A percentile compares a stretch with the other conserved stretches of the same genome.
Evolutionary conservation across 441 rosid genomes (phyloP).

Genomic region (Corymbia calophylla): DNA sequence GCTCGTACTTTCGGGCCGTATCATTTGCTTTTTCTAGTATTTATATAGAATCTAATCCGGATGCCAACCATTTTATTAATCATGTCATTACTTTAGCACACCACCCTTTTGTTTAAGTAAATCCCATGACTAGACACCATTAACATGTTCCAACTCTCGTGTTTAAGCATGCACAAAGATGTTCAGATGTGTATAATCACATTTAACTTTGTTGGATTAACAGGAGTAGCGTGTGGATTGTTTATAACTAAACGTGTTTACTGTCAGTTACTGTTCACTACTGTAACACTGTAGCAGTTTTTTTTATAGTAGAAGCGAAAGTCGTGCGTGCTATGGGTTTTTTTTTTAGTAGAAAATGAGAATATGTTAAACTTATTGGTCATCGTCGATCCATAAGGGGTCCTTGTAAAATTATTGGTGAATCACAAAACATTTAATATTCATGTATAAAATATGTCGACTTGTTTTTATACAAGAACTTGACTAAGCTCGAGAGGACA

Average conservation of each 20-base stretch:
- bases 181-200: neutral
- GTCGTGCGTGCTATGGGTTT: too few species aligned
- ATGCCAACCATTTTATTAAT: neutral
- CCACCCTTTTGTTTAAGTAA: neutral
- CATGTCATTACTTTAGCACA: neutral
- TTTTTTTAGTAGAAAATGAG: too few species aligned
- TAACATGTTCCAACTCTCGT: neutral
- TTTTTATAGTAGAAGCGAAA: too few species aligned
- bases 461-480: neutral
- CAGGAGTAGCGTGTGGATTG: neutral
- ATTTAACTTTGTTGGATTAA: rapidly evolving
- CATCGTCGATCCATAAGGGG: too few species aligned
- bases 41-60: neutral
- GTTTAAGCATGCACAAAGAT: neutral
- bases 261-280: too few species aligned
- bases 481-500: neutral
- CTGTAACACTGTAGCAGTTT: too few species aligned
- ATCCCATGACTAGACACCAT: neutral
- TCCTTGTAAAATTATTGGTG: too few species aligned
- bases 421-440: too few species aligned
- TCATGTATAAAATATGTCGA: rapidly evolving
- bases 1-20: neutral
- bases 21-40: rapidly evolving
- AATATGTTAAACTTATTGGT: too few species aligned
- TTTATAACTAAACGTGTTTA: neutral